Percentiles rank a stretch among this genome's conserved stretches.
Evolutionary conservation across 164 flowering plant species (phyloP).

Genomic region (Pachysandra terminalis): DNA sequence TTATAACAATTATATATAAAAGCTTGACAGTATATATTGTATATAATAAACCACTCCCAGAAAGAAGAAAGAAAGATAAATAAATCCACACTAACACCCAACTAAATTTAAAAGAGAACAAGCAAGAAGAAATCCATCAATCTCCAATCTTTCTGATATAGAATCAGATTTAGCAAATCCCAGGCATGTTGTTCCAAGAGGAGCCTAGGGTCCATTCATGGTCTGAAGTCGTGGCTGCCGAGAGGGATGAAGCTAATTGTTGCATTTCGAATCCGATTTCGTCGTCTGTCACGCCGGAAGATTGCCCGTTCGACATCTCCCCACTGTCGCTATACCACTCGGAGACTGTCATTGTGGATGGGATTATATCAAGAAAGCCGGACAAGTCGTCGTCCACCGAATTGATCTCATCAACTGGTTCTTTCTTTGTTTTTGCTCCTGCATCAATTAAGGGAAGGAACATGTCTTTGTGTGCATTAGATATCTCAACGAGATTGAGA

Average conservation of each 20-base stretch:
- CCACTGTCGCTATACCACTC: conserved; percentile 40
- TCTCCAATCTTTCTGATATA: neutral
- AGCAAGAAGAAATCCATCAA: neutral
- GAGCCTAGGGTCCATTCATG: conserved; percentile 31
- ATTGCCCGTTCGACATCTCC: conserved; percentile 36
- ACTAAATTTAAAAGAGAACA: too few species aligned
- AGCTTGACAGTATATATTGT: conserved; percentile 2
- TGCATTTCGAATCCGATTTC: conserved; percentile 35
- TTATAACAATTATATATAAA: too few species aligned
- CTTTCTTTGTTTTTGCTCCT: conserved; percentile 28
- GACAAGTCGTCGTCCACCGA: conserved; percentile 48
- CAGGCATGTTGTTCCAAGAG: conserved; percentile 47
- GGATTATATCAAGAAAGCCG: conserved; percentile 46
- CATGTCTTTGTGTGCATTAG: neutral
- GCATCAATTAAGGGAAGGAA: neutral
- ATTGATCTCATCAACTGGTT: conserved; percentile 24
- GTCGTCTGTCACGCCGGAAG: conserved; percentile 33
- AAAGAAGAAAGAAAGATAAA: neutral
- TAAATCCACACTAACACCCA: neutral
- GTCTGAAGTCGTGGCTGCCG: conserved; percentile 9
- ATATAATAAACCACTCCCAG: conserved; percentile 4
- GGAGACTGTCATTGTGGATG: conserved; percentile 31
- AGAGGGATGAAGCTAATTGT: conserved; percentile 21
- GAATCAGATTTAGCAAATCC: conserved; percentile 30
- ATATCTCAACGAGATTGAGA: neutral